Conservation (phyloP, 2,329 filamentous ascomycete species). For the Helotiales sp. region DNA sequence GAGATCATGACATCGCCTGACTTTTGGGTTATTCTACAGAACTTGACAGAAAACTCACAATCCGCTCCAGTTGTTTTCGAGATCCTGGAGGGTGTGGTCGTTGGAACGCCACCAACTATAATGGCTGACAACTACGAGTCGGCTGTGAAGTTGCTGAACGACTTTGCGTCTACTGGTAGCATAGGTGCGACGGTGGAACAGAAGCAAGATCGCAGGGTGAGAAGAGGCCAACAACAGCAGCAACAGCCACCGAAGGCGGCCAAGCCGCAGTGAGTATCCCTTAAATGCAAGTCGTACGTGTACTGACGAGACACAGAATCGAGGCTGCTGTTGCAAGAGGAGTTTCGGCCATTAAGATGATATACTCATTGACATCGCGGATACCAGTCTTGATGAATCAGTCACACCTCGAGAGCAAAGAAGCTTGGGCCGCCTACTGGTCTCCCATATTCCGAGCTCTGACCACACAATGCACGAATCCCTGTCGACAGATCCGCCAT, state of each 20-base stretch:
- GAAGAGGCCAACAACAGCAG: conserved; percentile 31
- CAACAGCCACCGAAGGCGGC: conserved; percentile 44
- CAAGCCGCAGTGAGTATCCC: conserved; percentile 54
- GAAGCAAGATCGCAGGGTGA: conserved; percentile 56
- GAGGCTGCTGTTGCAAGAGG: conserved; percentile 75
- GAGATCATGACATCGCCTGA: conserved; percentile 96
- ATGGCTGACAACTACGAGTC: conserved; percentile 96
- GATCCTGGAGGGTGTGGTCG: conserved; percentile 77
- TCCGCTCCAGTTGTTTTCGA: conserved; percentile 79
- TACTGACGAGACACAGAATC: conserved; percentile 47
- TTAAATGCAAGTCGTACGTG: conserved; percentile 8
- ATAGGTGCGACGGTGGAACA: conserved; percentile 71
- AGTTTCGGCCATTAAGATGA: conserved; percentile 75
- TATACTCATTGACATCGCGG: conserved; percentile 78
- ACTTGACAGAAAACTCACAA: conserved; percentile 67
- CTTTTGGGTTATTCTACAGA: conserved; percentile 89
- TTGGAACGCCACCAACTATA: conserved; percentile 73
- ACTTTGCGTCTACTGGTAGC: conserved; percentile 83
- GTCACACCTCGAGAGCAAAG: conserved; percentile 84
- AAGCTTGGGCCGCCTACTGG: conserved; percentile 99
- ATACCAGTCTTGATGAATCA: conserved; percentile 88
- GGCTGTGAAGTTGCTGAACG: conserved; percentile 79
- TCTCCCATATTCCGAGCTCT: conserved; percentile 89
- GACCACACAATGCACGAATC: conserved; percentile 88
- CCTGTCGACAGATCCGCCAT: conserved; percentile 88